Conservation (phyloP, 2,329 filamentous ascomycete genomes). For the Zymoseptoria crescenta region DNA sequence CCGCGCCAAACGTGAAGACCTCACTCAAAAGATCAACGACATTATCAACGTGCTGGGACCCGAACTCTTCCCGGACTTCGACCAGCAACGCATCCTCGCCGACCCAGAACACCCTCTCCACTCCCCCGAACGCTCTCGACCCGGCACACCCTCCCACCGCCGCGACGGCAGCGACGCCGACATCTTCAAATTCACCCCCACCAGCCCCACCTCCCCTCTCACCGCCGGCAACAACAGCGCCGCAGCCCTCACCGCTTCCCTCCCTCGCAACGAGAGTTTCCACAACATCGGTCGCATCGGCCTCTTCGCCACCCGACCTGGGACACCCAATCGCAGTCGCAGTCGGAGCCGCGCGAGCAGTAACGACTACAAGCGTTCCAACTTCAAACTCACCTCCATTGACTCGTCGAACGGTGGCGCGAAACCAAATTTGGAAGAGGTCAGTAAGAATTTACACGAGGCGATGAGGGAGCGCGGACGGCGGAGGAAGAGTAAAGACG, state of each 20-base stretch:
- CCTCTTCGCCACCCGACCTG: slow-evolving; percentile 81
- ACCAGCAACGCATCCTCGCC: slow-evolving; percentile 61
- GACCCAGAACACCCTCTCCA: slow-evolving; percentile 37
- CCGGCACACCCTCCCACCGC: slow-evolving; percentile 20
- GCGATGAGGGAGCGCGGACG: slow-evolving; percentile 75
- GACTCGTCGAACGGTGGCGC: slow-evolving; percentile 49
- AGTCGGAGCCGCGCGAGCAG: slow-evolving; percentile 60
- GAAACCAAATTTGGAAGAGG: slow-evolving; percentile 60
- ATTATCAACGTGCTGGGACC: slow-evolving; percentile 93
- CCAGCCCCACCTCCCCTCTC: slow-evolving; percentile 14
- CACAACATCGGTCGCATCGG: slow-evolving; percentile 79
- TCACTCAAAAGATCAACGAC: slow-evolving; percentile 77
- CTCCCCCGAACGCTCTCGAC: slow-evolving; percentile 21
- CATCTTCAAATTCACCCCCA: slow-evolving; percentile 20
- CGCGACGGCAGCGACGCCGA: slow-evolving; percentile 21
- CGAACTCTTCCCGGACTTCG: slow-evolving; percentile 96
- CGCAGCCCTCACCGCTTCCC: slow-evolving; percentile 39
- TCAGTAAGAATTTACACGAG: slow-evolving; percentile 72
- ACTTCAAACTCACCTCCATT: slow-evolving; percentile 31
- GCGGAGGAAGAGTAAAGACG: slow-evolving; percentile 39
- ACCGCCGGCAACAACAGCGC: slow-evolving; percentile 6
- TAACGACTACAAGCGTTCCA: slow-evolving; percentile 13
- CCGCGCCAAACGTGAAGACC: slow-evolving; percentile 60
- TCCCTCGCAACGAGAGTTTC: slow-evolving; percentile 87
- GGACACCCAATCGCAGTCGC: slow-evolving; percentile 67